Evolutionary conservation across 176 grass and related monocot species (phyloP), one percentile per base, ranked within the genome.

Genomic region (Avena insularis): DNA sequence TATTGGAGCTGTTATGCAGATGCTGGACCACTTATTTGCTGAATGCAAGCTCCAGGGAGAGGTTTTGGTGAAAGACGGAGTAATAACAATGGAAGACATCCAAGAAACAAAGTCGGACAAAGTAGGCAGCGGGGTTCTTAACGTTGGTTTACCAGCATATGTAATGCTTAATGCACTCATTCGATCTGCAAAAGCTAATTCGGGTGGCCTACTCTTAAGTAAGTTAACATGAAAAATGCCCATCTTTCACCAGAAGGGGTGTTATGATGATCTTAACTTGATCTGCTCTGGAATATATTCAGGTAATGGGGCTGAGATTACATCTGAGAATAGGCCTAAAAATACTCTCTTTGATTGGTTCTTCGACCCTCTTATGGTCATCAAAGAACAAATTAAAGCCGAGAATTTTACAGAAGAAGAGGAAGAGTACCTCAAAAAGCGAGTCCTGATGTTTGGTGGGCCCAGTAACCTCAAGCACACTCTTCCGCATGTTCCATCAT

Each of bases 341-440:
- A 75, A 63, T 62, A 82, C 57, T 27, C 65, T 99, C 23, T 96
- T 90, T 35, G 92, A 91, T 77, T 99, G 94, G 97, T 99, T 99
- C 87, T 99, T 99, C 80, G 97, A 96, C 19, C 97, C 97, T 43
- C 76, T 99, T 79, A 89, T 99, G 83, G 78, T 99, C 81, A 89
- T 99, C 77, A 99, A 96, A 87, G 94, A 99, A 20, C 97, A 99
- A 88, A 94, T 99, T 14, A 94, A 90, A 88, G 94, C 97, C 20
- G 87, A 96, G 57, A 91, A 96, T 74, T 90, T 96, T 67, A 85
- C 85, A 3, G 90, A 92, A 83, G 92, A 94, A 25, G 94, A 96
- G 87, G 94, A 99, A 81, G 83, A 87, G n/a, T 99, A 96, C 82
- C 90, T 99, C 17, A 93, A 87, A 86, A 93, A 82, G 74, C 63